Evolutionary conservation across 129 eudicot species (phyloP), one percentile per base, ranked within the genome.

Genomic region (Flaveria robusta): DNA sequence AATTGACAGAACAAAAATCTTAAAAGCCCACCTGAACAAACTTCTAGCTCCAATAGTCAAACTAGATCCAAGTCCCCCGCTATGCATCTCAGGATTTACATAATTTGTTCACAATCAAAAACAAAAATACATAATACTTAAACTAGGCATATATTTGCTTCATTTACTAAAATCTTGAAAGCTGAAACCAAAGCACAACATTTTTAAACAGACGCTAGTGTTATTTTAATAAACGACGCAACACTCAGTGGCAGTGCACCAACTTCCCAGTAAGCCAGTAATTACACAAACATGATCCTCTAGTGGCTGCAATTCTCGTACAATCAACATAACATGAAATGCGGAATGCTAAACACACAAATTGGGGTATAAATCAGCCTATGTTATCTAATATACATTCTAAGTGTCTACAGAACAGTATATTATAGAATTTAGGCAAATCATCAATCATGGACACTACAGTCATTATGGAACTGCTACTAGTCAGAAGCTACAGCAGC

Each of bases 221-320:
- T 7, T 6, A 65, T 31, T 7, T 29, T 16, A 2, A 56, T 3
- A 56, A 9, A 56, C 20, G 31, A 22, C 9, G 11, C 34, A 19
- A 29, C 13, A 24, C 49, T 46, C 72, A 81, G 52, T 23, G 47
- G 22, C 26, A 39, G 13, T 23, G 70, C 80, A 75, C 64, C 64
- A 67, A 67, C 37, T 6, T 20, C 78, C 70, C 10, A 74, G 46
- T 59, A 22, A 10, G 11, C 70, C 24, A 60, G 29, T 59, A 22
- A 22, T 16, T 43, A 60, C 47, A 39, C 60, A 59, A 59, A 60
- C 78, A 26, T 58, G 23, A 74, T 74, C 78, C 70, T 24, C 62
- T 15, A 27, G 23, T 24, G 43, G 46, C 70, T 74, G 46, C 56
- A 60, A 23, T 43, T 43, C 56, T 43, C 59, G 26, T n/a, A 45